phyloP scores from a whole-genome alignment of 306 rosid species.

The Quercus bicolor region DNA sequence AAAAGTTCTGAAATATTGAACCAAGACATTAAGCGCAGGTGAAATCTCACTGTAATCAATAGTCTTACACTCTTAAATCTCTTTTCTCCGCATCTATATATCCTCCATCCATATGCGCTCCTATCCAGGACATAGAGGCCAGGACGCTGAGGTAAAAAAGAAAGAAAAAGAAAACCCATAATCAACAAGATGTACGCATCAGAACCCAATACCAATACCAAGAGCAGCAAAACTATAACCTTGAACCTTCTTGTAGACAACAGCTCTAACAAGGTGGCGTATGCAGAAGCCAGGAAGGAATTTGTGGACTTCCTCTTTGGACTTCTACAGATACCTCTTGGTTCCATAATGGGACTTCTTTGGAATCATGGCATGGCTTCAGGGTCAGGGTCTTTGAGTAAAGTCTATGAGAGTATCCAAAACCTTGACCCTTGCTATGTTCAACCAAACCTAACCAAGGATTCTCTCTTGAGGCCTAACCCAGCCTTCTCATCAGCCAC shows the following conservation, averaged over 20 bases:
- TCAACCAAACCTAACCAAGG: not conserved
- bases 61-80: no score
- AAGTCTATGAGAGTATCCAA: not conserved
- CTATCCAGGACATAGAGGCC: not conserved
- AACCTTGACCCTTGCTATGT: not conserved
- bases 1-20: no score
- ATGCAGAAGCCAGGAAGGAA: not conserved
- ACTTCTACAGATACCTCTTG: not conserved
- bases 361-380: not conserved
- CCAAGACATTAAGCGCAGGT: no score
- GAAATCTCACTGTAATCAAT: no score
- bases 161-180: no score
- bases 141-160: no score
- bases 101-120: not conserved
- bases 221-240: not conserved
- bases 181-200: not conserved
- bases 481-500: not conserved
- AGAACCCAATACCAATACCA: no score
- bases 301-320: slow-evolving; percentile 1
- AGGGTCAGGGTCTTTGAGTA: not conserved
- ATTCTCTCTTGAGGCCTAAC: not conserved
- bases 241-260: not conserved
- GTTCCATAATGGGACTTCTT: not conserved
- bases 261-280: not conserved
- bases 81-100: no score